These are phyloP conservation scores for Elsinoe batatas DNA, from an alignment of 2,329 filamentous ascomycete species.

Conservation along the genomic window DNA sequence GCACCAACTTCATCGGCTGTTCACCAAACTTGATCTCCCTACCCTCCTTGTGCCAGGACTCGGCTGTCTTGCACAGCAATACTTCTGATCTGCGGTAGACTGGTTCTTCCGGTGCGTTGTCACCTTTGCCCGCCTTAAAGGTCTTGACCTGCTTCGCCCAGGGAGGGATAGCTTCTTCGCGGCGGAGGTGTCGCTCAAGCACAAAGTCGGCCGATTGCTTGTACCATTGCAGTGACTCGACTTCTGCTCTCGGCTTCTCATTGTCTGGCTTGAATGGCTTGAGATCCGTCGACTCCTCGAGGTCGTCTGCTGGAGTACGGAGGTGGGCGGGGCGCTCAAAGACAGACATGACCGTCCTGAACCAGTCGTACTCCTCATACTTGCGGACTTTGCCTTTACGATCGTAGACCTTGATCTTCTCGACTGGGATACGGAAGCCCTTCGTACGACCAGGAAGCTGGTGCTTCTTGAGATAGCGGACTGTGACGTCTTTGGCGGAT, in stretches of 20 bases:
- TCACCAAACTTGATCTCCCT: conserved; percentile 62
- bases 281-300: conserved; percentile 70
- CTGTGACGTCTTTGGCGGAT: conserved; percentile 88
- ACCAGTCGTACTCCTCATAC: conserved; percentile 80
- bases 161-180: conserved; percentile 77
- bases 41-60: conserved; percentile 97
- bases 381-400: conserved; percentile 65
- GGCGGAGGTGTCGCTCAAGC: conserved; percentile 73
- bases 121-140: conserved; percentile 67
- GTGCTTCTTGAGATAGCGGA: conserved; percentile 75
- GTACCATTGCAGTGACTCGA: conserved; percentile 70
- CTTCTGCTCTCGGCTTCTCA: conserved; percentile 39
- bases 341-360: conserved; percentile 65
- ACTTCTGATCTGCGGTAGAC: conserved; percentile 75
- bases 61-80: conserved; percentile 75
- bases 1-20: conserved; percentile 72
- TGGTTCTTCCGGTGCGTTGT: conserved; percentile 62
- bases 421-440: conserved; percentile 63
- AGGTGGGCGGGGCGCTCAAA: conserved; percentile 50
- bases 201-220: conserved; percentile 79
- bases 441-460: conserved; percentile 84
- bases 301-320: conserved; percentile 62
- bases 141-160: conserved; percentile 59
- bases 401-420: conserved; percentile 74
- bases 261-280: conserved; percentile 55